Conservation (phyloP, 2,329 filamentous ascomycete species). For the Botrytis fabae region DNA sequence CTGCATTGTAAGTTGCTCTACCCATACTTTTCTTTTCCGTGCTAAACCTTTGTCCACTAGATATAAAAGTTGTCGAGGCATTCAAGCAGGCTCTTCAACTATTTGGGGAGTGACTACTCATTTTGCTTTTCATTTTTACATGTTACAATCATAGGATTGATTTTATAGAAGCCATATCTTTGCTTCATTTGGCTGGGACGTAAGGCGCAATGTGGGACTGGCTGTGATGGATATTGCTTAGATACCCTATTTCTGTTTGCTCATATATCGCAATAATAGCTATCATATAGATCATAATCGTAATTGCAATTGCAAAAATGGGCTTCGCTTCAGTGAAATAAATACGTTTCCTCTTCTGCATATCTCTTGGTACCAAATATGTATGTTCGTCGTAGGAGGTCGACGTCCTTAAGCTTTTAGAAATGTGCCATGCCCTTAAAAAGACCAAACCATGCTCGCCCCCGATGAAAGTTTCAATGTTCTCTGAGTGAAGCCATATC, state of each 20-base stretch:
- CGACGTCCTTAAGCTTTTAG: not conserved
- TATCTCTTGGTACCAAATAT: not conserved
- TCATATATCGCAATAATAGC: slow-evolving; percentile 10
- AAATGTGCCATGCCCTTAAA: not conserved
- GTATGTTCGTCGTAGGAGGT: not conserved
- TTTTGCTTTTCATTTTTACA: not conserved
- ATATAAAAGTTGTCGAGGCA: slow-evolving; percentile 59
- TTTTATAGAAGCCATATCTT: slow-evolving; percentile 8
- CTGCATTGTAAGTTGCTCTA: slow-evolving; percentile 67
- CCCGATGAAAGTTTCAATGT: not conserved
- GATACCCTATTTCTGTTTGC: slow-evolving; percentile 17
- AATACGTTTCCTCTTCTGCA: not conserved
- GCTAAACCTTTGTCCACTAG: slow-evolving; percentile 40
- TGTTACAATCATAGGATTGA: not conserved
- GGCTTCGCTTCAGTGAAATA: not conserved
- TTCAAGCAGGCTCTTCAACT: slow-evolving; percentile 60
- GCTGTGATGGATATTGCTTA: not conserved
- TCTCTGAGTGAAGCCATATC: not conserved
- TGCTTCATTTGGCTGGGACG: slow-evolving; percentile 1
- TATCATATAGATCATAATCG: slow-evolving; percentile 12
- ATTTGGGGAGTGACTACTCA: slow-evolving; percentile 21
- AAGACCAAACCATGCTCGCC: not conserved
- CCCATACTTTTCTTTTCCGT: not conserved
- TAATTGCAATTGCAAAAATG: not conserved
- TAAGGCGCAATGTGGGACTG: slow-evolving; percentile 12